Base-by-base conservation (phyloP, 2,329 filamentous ascomycete genomes). In the Didymella glomerata region DNA sequence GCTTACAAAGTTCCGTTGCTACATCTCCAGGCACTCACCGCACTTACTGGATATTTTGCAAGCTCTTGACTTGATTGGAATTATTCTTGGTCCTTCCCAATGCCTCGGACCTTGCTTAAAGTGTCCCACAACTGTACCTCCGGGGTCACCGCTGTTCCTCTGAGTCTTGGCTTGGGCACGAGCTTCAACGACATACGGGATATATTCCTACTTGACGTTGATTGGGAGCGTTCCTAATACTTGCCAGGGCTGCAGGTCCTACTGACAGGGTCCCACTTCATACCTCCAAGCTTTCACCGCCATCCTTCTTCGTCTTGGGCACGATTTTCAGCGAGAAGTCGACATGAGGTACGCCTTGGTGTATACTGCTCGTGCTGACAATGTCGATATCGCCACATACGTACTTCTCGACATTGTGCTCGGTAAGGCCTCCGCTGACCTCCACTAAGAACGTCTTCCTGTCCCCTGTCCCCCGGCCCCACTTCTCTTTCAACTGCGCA, bases 311-410 rank as follows among this genome's bases (percentile, higher is more conserved):
- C 4, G 65, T 72, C 65, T 81, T 82, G 0, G 81, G 81, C 38
- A 83, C 77, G 52, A 99, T 93, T 82, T 99, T 99, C 67, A 99
- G 83, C 5, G 93, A 97, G 76, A 97, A 98, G 77, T 99, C 95
- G 45, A 99, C 88, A 75, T 97, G 93, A 28, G 90, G 87, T 3
- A 96, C 92, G 2, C 95, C 94, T 80, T 99, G 95, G 73, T 99
- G 95, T 72, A 99, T 97, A 51, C 91, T 94, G 76, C 93, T 97
- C 42, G 94, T 97, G 42, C 93, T 97, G 68, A 98, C 88, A 67
- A 99, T 93, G 78, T 99, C 95, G 67, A 99, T 88, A 79, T 98
- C 93, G 84, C 79, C 73, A 72, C 82, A 85, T n/a, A 93, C 90
- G 79, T 96, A 97, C 10, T 84, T 82, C 67, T 85, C 86, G 6